Evolutionary conservation across 495 filamentous ascomycete species (phyloP).

Genomic region (Podospora pseudocomata): DNA sequence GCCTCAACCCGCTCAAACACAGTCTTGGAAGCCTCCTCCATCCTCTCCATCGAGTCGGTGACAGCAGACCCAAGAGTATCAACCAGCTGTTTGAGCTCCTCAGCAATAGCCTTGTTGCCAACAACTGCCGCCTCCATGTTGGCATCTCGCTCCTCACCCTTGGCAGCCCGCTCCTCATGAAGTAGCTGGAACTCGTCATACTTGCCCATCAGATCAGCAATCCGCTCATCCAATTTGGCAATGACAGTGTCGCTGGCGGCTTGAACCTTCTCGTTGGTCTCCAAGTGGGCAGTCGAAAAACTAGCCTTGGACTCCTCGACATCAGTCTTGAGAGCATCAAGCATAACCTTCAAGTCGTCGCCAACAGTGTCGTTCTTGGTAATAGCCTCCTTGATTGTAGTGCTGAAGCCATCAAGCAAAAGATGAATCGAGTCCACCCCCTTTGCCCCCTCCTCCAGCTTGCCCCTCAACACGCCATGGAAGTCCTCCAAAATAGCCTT

Average conservation of each 20-base stretch:
- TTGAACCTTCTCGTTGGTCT: conserved; percentile 73
- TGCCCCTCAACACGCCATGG: conserved; percentile 43
- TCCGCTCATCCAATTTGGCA: conserved; percentile 72
- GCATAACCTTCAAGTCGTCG: conserved; percentile 70
- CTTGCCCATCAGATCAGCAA: conserved; percentile 70
- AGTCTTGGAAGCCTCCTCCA: conserved; percentile 77
- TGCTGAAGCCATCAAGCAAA: conserved; percentile 58
- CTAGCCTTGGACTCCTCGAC: conserved; percentile 73
- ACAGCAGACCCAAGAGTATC: conserved; percentile 80
- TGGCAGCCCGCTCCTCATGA: conserved; percentile 64
- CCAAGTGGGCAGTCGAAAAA: conserved; percentile 64
- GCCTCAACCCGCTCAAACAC: conserved; percentile 76
- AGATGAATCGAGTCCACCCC: conserved; percentile 51
- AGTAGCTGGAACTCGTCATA: conserved; percentile 75
- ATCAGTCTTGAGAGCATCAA: conserved; percentile 72
- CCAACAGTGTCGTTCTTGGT: conserved; percentile 50
- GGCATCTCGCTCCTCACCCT: conserved; percentile 60
- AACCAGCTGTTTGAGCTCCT: conserved; percentile 78
- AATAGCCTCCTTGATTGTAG: conserved; percentile 58
- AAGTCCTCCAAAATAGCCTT: conserved; percentile 51
- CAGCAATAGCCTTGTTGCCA: conserved; percentile 70
- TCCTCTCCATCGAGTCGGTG: conserved; percentile 78
- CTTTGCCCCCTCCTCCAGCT: conserved; percentile 49
- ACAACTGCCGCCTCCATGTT: conserved; percentile 66
- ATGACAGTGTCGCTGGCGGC: conserved; percentile 65